These are phyloP conservation scores for Brassica balearica DNA, from an alignment of 441 rosid genomes.

Conservation along the genomic window DNA sequence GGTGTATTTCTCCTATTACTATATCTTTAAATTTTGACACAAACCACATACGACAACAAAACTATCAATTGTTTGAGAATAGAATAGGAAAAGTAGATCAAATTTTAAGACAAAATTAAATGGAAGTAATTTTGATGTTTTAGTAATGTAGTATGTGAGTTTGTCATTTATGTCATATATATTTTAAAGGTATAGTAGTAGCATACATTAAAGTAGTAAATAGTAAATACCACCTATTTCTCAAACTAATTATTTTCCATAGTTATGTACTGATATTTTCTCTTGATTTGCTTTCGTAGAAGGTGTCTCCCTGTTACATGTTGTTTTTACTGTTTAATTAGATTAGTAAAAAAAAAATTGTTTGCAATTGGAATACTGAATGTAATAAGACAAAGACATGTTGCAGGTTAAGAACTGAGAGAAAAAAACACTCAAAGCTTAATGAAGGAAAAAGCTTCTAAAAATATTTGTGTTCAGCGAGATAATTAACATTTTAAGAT, in stretches of 20 bases:
- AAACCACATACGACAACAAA: background rate
- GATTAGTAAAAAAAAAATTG: background rate
- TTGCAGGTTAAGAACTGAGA: too few relatives aligned
- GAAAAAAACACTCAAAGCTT: too few relatives aligned
- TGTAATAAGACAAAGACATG: background rate
- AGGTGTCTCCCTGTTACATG: background rate
- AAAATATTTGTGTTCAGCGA: background rate
- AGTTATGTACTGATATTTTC: background rate
- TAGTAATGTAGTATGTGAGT: background rate
- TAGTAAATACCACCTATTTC: too few relatives aligned
- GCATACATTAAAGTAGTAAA: too few relatives aligned
- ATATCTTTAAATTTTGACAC: background rate
- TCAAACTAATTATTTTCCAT: too few relatives aligned
- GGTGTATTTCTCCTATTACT: background rate
- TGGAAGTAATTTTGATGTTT: background rate
- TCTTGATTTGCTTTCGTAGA: background rate
- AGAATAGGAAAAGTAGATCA: background rate
- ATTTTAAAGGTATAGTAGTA: background rate
- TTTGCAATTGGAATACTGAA: background rate
- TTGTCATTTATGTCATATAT: background rate
- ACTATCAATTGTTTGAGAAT: background rate
- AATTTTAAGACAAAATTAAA: background rate
- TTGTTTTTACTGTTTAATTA: background rate
- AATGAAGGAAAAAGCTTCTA: background rate
- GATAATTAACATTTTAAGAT: background rate